These are phyloP conservation scores for Pseudogymnoascus sp. DNA, from an alignment of 2,329 filamentous ascomycete genomes.

Conservation along the genomic window DNA sequence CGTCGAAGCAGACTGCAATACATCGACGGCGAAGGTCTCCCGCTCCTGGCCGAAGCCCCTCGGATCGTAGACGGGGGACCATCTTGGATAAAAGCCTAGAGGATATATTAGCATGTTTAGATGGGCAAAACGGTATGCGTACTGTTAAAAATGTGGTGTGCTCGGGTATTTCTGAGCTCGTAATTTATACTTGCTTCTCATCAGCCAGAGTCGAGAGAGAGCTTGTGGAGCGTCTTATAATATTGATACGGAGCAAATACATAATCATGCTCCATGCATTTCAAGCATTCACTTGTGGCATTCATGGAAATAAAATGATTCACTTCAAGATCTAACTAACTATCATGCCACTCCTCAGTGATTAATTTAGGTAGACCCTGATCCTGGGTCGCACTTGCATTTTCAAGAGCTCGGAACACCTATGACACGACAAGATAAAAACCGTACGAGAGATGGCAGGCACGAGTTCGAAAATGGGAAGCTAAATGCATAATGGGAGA, in stretches of 20 bases:
- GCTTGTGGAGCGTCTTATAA: background rate
- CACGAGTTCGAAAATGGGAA: background rate
- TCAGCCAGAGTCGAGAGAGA: background rate
- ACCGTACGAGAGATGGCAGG: background rate
- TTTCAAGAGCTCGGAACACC: background rate
- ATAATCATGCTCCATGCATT: background rate
- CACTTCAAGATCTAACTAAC: background rate
- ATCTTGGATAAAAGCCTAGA: background rate
- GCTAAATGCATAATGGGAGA: background rate
- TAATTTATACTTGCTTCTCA: slow-evolving; percentile 2
- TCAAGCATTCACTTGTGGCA: background rate
- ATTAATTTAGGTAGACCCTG: background rate
- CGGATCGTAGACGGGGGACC: background rate
- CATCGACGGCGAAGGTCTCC: background rate
- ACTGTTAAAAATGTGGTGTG: background rate
- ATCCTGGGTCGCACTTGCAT: background rate
- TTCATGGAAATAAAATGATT: background rate
- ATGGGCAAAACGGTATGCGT: background rate
- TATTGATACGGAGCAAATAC: background rate
- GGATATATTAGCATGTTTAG: background rate
- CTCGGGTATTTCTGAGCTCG: background rate
- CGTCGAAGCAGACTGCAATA: background rate
- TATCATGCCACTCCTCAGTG: background rate
- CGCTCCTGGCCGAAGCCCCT: background rate
- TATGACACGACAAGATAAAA: background rate